Conservation (phyloP, 768 basidiomycete species). For the Lentinula guzmanii region DNA sequence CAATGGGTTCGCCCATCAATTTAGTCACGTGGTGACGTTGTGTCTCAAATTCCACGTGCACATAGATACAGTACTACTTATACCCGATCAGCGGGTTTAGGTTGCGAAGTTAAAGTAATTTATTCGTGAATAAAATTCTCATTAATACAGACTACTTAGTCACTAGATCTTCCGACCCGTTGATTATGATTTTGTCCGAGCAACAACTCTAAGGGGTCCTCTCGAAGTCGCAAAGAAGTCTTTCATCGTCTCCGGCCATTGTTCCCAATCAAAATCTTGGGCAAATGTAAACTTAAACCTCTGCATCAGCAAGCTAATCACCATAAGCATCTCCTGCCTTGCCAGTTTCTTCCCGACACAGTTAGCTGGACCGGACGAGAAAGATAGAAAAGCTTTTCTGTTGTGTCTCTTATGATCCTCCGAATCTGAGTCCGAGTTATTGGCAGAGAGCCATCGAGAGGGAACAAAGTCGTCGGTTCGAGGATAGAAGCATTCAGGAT, state of each 20-base stretch:
- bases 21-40: too few species aligned
- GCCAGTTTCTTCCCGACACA: constrained; percentile 33
- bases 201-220: neutral
- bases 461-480: constrained; percentile 31
- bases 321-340: constrained; percentile 32
- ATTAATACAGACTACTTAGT: too few species aligned
- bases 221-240: constrained; percentile 4
- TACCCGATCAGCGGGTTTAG: too few species aligned
- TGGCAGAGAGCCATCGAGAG: constrained; percentile 31
- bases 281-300: constrained; percentile 30
- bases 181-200: neutral
- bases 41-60: too few species aligned
- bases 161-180: too few species aligned
- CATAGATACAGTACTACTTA: too few species aligned
- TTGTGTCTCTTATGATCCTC: constrained; percentile 13
- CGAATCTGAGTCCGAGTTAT: neutral
- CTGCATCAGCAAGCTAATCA: constrained; percentile 28
- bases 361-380: constrained; percentile 34
- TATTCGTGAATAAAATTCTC: too few species aligned
- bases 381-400: constrained; percentile 28
- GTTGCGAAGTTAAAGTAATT: too few species aligned
- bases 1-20: too few species aligned
- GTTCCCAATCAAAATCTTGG: constrained; percentile 5
- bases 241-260: constrained; percentile 4
- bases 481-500: constrained; percentile 33